Percentiles rank a stretch among this genome's conserved stretches.
Evolutionary conservation across 2,329 filamentous ascomycete species (phyloP).

Genomic region (Scolecobasidium constrictum): DNA sequence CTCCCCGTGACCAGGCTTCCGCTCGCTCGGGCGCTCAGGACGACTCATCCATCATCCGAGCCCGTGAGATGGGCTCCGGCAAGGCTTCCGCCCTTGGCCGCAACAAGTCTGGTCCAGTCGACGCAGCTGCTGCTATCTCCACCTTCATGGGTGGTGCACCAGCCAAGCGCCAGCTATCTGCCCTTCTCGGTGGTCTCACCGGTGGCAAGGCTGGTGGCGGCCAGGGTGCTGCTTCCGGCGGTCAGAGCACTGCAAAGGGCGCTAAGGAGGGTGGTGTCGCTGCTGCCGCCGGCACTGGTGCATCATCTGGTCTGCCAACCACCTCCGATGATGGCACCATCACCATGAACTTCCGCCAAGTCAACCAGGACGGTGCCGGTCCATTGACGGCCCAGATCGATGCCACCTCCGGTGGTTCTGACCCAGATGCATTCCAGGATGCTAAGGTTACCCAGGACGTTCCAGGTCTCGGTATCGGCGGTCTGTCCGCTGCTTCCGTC

Average conservation of each 20-base stretch:
- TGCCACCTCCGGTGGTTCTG: conserved; percentile 51
- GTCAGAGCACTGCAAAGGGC: conserved; percentile 36
- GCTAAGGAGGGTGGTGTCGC: conserved; percentile 43
- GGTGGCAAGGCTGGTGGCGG: conserved; percentile 16
- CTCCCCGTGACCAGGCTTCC: conserved; percentile 54
- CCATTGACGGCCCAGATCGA: conserved; percentile 52
- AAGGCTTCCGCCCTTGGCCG: conserved; percentile 52
- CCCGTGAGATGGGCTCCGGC: conserved; percentile 44
- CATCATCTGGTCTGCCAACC: conserved; percentile 47
- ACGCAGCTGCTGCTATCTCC: conserved; percentile 45
- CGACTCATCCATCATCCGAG: conserved; percentile 60
- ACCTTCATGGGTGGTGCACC: conserved; percentile 45
- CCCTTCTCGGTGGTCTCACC: conserved; percentile 22
- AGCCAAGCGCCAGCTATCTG: conserved; percentile 20
- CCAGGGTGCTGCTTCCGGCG: conserved; percentile 25
- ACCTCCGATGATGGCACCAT: conserved; percentile 49
- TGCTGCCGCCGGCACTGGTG: conserved; percentile 43
- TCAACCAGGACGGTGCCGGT: conserved; percentile 62
- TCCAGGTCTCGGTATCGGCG: conserved; percentile 45
- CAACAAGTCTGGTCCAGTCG: conserved; percentile 46
- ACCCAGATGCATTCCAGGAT: conserved; percentile 47
- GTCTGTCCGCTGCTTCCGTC: conserved; percentile 47
- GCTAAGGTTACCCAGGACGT: conserved; percentile 51
- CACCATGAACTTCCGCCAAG: conserved; percentile 55
- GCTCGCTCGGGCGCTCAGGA: conserved; percentile 54